Evolutionary conservation across 208 protist species (phyloP).

Genomic region (Trypanosoma melophagium): DNA sequence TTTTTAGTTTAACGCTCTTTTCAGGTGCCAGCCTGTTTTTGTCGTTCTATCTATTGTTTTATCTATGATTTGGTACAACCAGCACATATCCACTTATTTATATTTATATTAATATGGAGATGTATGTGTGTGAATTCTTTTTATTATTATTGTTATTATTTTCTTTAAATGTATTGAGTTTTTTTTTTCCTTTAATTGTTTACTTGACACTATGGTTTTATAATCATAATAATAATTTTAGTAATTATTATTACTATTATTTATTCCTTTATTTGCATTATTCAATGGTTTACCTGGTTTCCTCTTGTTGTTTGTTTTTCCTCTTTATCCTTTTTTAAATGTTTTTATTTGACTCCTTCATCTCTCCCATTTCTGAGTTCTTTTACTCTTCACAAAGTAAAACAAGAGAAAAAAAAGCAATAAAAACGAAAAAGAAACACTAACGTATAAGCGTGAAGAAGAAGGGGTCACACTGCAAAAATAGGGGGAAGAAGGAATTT

Average conservation of each 20-base stretch:
- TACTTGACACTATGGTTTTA: background rate
- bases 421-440: background rate
- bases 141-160: slow-evolving; percentile 15
- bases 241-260: slow-evolving; percentile 17
- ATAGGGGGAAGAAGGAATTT: too few relatives aligned
- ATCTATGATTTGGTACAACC: background rate
- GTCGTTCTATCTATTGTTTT: background rate
- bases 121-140: background rate
- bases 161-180: background rate
- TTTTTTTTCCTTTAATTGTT: slow-evolving; percentile 1
- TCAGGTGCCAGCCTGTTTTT: background rate
- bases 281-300: too few relatives aligned
- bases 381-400: background rate
- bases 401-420: background rate
- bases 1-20: too few relatives aligned
- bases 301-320: background rate
- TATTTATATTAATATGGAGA: slow-evolving; percentile 3
- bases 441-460: background rate
- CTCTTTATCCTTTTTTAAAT: background rate
- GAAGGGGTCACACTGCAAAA: background rate
- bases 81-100: too few relatives aligned
- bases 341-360: background rate
- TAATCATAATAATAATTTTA: too few relatives aligned
- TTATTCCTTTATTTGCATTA: slow-evolving; percentile 2
- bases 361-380: background rate